Evolutionary conservation across 139 green algal species (phyloP).

Genomic region (Tetraselmis striata): DNA sequence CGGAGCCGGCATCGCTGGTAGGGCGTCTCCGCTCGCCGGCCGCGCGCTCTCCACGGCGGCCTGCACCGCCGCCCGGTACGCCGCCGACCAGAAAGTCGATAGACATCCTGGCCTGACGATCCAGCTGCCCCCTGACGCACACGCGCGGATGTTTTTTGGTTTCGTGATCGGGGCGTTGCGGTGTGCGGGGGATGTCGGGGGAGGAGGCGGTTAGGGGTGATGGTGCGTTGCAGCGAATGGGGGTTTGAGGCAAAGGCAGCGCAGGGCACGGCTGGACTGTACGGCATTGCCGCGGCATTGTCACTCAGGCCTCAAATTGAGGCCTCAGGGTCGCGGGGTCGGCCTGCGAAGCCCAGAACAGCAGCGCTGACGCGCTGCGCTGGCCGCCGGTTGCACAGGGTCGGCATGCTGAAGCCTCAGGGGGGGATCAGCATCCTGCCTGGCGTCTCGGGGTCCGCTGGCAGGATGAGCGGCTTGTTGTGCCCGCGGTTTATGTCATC

Average conservation of each 20-base stretch:
- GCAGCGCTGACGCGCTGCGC: background rate
- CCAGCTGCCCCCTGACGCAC: too few relatives aligned
- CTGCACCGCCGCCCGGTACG: background rate
- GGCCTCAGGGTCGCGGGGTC: background rate
- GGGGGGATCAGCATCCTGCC: background rate
- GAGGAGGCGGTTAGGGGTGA: too few relatives aligned
- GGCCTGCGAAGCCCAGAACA: background rate
- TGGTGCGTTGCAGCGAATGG: too few relatives aligned
- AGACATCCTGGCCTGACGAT: background rate
- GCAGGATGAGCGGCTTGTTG: too few relatives aligned
- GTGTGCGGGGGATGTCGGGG: too few relatives aligned
- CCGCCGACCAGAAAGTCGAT: background rate
- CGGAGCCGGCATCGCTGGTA: background rate
- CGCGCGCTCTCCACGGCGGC: background rate
- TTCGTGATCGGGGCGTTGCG: background rate
- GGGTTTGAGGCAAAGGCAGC: too few relatives aligned
- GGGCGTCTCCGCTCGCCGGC: background rate
- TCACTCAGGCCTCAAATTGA: background rate
- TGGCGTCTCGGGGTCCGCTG: background rate
- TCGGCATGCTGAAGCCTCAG: background rate
- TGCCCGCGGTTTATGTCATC: background rate
- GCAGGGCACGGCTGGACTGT: too few relatives aligned
- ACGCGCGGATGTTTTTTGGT: background rate
- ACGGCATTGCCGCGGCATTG: too few relatives aligned
- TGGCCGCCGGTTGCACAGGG: background rate